Evolutionary conservation across 768 basidiomycete species (phyloP), one percentile per base, ranked within the genome.

Genomic region (Hypsizygus marmoreus): DNA sequence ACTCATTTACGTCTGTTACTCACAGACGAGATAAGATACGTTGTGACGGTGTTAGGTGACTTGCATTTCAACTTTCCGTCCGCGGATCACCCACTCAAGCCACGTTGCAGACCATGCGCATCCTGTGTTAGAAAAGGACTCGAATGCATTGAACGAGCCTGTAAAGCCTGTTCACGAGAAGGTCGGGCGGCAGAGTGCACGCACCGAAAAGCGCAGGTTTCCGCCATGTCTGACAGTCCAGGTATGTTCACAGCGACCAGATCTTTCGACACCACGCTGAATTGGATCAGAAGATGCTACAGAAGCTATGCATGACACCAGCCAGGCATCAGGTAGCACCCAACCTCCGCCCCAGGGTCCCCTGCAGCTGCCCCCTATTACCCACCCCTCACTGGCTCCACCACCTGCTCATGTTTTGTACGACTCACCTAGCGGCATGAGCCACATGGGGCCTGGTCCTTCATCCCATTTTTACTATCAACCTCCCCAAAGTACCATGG

Each of bases 1-100:
- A 43, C 24, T 43, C 50, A 42, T 50, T 52, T 26, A 48, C 13
- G 16, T 37, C 34, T 23, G n/a, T n/a, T n/a, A n/a, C 22, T 43
- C 46, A 38, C 49, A 83, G 82, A 63, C 79, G 76, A 25, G 77
- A 82, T 61, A 84, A 84, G 60, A 74, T 80, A 47, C 74, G 80
- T 4, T 84, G 83, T 58, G 77, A 81, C 55, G 82, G 82, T 12
- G 63, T 69, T 47, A 73, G 79, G 81, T 81, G 60, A 53, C 58
- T 52, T 13, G 16, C 19, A 14, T 11, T 37, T 26, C 6, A 31
- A 28, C 13, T 10, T n/a, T n/a, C n/a, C n/a, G n/a, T 26, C 23
- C 20, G 19, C n/a, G 17, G 23, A 10, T 12, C 26, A 26, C 23
- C 24, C 14, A 16, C n/a, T 35, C 11, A 26, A 12, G 10, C 9